These are phyloP conservation scores for Lipomyces starkeyi DNA, from an alignment of 805 yeast genomes.

Conservation along the genomic window DNA sequence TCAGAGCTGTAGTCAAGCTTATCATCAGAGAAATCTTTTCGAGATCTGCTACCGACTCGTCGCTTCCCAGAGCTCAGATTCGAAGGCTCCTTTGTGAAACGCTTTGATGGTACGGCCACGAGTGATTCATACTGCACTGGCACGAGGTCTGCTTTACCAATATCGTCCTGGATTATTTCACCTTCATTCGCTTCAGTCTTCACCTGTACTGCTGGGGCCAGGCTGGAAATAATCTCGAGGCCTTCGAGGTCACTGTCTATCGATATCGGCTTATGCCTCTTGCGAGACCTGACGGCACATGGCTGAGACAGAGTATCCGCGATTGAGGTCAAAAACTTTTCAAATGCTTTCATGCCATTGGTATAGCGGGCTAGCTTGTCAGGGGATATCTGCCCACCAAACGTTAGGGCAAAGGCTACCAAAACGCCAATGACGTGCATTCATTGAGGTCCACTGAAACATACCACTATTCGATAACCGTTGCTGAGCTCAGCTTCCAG, in stretches of 20 bases:
- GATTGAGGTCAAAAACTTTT: not conserved
- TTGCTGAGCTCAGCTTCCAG: constrained; percentile 4
- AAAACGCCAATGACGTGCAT: too few relatives aligned
- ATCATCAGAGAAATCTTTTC: not conserved
- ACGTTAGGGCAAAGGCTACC: not conserved
- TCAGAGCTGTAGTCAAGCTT: not conserved
- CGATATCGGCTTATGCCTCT: not conserved
- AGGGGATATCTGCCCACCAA: not conserved
- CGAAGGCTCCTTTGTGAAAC: not conserved
- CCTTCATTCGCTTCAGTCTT: not conserved
- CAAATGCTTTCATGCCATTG: constrained; percentile 11
- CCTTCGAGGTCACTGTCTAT: not conserved
- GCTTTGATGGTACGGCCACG: not conserved
- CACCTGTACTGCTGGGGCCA: not conserved
- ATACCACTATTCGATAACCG: constrained; percentile 5
- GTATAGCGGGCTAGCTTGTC: not conserved
- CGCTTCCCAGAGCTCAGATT: not conserved
- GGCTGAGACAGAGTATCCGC: not conserved
- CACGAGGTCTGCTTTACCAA: not conserved
- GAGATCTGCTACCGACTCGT: not conserved
- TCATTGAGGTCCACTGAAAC: not conserved
- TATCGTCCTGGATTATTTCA: too few relatives aligned
- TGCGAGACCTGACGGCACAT: not conserved
- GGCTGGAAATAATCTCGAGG: not conserved
- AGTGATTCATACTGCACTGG: not conserved